Evolutionary conservation across 2,329 filamentous ascomycete genomes (phyloP).

Genomic region (Albifimbria verrucaria): DNA sequence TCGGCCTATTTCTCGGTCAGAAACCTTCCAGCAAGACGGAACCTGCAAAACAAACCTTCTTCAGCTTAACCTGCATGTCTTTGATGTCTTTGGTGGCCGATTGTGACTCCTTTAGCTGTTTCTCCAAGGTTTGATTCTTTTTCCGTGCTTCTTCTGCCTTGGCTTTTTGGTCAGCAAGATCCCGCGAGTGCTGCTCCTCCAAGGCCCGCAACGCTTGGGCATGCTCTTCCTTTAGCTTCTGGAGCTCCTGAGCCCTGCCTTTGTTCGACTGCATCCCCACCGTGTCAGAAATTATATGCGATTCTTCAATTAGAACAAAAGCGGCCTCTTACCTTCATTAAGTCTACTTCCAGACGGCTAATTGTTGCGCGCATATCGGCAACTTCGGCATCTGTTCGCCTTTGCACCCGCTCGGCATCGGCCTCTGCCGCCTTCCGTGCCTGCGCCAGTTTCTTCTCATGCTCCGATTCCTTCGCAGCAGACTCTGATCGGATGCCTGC

Average conservation of each 20-base stretch:
- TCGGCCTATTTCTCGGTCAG: conserved; percentile 22
- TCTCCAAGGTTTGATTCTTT: conserved; percentile 20
- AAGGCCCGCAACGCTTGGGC: conserved; percentile 8
- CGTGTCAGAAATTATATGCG: too few relatives aligned
- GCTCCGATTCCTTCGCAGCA: too few relatives aligned
- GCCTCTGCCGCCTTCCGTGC: conserved; percentile 44
- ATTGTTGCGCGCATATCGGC: conserved; percentile 61
- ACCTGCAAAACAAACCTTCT: conserved; percentile 18
- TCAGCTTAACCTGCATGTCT: too few relatives aligned
- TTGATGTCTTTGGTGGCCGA: too few relatives aligned
- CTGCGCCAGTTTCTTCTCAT: conserved; percentile 33
- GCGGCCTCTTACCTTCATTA: conserved; percentile 49
- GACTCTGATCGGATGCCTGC: not conserved
- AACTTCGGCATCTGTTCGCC: conserved; percentile 56
- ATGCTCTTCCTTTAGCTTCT: conserved; percentile 44
- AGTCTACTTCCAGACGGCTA: conserved; percentile 58
- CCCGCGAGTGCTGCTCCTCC: conserved; percentile 20
- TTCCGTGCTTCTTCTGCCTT: conserved; percentile 22
- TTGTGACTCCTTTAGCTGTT: conserved; percentile 18
- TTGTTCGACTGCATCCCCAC: conserved; percentile 55
- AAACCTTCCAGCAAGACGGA: conserved; percentile 1
- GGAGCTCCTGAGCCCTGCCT: conserved; percentile 56
- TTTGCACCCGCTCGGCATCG: conserved; percentile 46
- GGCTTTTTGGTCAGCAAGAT: conserved; percentile 18
- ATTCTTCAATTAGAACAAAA: too few relatives aligned